These are phyloP conservation scores for Alnus glutinosa DNA, from an alignment of 306 rosid genomes.

Conservation along the genomic window DNA sequence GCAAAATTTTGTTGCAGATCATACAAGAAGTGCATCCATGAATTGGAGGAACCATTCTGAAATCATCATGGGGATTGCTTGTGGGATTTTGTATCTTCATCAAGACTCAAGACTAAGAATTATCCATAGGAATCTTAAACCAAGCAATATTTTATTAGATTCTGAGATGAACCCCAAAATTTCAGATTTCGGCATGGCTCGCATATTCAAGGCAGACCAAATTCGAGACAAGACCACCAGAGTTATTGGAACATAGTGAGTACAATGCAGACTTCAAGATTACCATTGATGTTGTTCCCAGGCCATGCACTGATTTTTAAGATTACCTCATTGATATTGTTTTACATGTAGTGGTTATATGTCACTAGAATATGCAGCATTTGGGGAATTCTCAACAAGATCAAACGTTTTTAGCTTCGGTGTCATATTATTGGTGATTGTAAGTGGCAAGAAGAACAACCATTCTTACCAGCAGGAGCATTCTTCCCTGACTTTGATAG, in stretches of 20 bases:
- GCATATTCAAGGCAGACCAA: neutral
- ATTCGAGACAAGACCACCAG: neutral
- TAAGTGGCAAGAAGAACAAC: constrained; percentile 7
- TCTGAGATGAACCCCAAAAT: too few relatives aligned
- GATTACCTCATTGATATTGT: neutral
- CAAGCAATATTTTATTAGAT: too few relatives aligned
- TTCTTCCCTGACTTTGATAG: neutral
- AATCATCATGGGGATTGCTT: neutral
- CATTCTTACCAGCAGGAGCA: neutral
- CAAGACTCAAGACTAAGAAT: too few relatives aligned
- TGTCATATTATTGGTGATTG: neutral
- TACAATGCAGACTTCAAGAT: neutral
- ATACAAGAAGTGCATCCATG: neutral
- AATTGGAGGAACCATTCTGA: neutral
- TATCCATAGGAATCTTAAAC: too few relatives aligned
- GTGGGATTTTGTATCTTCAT: too few relatives aligned
- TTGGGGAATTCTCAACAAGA: neutral
- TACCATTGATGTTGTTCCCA: neutral
- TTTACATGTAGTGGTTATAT: too few relatives aligned
- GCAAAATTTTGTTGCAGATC: neutral
- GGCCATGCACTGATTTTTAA: neutral
- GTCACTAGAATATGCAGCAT: neutral
- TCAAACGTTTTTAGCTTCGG: neutral
- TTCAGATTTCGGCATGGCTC: too few relatives aligned
- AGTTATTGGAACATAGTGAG: neutral